These are phyloP conservation scores for Wallacemonas collosoma DNA, from an alignment of 208 protist genomes.

Conservation along the genomic window DNA sequence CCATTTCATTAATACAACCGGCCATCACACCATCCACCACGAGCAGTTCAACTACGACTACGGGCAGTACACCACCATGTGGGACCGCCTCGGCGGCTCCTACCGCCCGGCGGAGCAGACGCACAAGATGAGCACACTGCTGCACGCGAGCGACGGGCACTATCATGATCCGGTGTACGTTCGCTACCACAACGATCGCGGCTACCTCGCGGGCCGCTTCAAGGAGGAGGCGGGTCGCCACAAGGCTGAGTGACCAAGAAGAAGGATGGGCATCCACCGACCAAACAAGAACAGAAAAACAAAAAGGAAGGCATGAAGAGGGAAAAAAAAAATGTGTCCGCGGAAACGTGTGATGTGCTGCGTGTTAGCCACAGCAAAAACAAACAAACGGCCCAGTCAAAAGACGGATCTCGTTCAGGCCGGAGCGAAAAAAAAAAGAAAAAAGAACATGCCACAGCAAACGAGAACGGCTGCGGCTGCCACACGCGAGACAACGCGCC, in stretches of 20 bases:
- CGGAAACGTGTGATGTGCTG: background rate
- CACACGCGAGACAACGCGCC: no score
- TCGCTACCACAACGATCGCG: conserved; percentile 50
- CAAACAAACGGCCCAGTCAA: background rate
- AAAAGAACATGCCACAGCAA: background rate
- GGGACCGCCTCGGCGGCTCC: conserved; percentile 90
- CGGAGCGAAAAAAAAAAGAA: background rate
- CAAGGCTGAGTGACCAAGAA: conserved; percentile 11
- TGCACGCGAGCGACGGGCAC: conserved; percentile 22
- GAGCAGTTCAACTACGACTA: conserved; percentile 94
- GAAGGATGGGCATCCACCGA: background rate
- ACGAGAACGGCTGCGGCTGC: no score
- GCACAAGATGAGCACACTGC: conserved; percentile 44
- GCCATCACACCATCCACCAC: conserved; percentile 95
- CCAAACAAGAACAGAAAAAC: conserved; percentile 7
- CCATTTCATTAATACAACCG: conserved; percentile 76
- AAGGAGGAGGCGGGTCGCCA: conserved; percentile 33
- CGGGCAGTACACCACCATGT: conserved; percentile 94
- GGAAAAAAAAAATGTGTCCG: background rate
- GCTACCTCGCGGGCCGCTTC: conserved; percentile 56
- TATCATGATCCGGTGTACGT: conserved; percentile 55
- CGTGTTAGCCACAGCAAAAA: background rate
- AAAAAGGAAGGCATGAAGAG: background rate
- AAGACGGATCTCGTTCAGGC: background rate
- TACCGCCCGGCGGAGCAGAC: conserved; percentile 82